phyloP scores from a whole-genome alignment of 2,329 filamentous ascomycete genomes.

The Aspergillus arachidicola region DNA sequence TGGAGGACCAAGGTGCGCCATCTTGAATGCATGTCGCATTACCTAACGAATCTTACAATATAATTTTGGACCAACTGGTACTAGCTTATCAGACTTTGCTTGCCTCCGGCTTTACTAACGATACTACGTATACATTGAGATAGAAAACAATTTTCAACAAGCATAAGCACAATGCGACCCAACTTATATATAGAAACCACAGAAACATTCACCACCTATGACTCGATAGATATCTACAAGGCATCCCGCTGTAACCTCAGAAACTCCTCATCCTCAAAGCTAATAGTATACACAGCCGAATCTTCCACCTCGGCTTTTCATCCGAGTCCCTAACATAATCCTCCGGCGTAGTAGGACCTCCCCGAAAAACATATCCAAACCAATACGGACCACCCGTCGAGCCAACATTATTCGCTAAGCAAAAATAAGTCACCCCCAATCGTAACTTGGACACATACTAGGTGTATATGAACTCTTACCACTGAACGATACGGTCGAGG shows the following conservation, averaged over 20 bases:
- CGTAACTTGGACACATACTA: too few relatives aligned
- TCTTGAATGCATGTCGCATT: background rate
- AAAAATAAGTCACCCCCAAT: too few relatives aligned
- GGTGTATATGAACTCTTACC: background rate
- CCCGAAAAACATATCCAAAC: background rate
- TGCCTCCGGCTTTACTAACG: too few relatives aligned
- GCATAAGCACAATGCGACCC: background rate
- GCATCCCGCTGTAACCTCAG: background rate
- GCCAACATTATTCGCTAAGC: background rate
- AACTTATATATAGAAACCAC: background rate
- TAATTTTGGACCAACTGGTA: background rate
- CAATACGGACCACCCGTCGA: background rate
- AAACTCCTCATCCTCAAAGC: background rate
- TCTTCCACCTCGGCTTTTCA: background rate
- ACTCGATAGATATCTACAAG: background rate
- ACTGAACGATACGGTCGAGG: background rate
- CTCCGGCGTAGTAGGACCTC: background rate
- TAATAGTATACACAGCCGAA: background rate
- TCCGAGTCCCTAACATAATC: background rate
- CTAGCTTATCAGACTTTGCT: background rate
- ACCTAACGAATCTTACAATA: background rate
- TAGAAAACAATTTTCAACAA: background rate
- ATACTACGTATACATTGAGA: too few relatives aligned
- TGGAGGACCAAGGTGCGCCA: too few relatives aligned
- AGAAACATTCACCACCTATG: background rate